Evolutionary conservation across 106 monocot species (phyloP).

Genomic region (Chionographis japonica): DNA sequence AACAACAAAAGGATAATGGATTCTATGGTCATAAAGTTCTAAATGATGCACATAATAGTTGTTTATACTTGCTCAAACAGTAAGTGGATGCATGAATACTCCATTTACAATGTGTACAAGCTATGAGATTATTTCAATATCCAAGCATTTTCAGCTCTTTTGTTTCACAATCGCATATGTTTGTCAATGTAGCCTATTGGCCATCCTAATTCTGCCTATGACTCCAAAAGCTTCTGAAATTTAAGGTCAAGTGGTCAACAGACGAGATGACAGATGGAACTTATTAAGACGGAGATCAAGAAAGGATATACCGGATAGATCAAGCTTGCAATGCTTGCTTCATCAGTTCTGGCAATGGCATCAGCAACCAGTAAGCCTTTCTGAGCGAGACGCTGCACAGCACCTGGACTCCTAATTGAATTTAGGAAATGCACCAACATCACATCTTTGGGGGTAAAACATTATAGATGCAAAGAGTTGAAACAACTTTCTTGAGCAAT

Average conservation of each 20-base stretch:
- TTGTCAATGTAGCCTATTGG: too few relatives aligned
- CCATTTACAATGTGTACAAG: too few relatives aligned
- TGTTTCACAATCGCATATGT: too few relatives aligned
- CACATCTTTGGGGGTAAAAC: conserved; percentile 2
- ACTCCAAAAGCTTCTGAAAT: too few relatives aligned
- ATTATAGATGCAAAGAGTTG: neutral
- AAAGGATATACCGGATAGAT: conserved; percentile 65
- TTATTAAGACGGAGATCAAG: neutral
- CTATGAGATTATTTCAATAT: too few relatives aligned
- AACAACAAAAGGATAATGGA: too few relatives aligned
- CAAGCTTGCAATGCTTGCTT: conserved; percentile 62
- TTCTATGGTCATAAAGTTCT: too few relatives aligned
- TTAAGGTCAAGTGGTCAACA: neutral
- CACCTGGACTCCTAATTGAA: conserved; percentile 57
- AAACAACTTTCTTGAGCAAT: neutral
- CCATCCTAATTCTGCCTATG: too few relatives aligned
- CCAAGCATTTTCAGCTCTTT: too few relatives aligned
- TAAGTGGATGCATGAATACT: too few relatives aligned
- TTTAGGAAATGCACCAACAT: conserved; percentile 16
- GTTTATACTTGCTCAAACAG: too few relatives aligned
- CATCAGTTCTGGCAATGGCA: conserved; percentile 66
- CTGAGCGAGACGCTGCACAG: conserved; percentile 67
- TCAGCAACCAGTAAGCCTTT: conserved; percentile 68
- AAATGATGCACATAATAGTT: too few relatives aligned
- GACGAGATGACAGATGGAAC: neutral